phyloP scores from a whole-genome alignment of 179 eudicot genomes.

The Gypsophila paniculata region DNA sequence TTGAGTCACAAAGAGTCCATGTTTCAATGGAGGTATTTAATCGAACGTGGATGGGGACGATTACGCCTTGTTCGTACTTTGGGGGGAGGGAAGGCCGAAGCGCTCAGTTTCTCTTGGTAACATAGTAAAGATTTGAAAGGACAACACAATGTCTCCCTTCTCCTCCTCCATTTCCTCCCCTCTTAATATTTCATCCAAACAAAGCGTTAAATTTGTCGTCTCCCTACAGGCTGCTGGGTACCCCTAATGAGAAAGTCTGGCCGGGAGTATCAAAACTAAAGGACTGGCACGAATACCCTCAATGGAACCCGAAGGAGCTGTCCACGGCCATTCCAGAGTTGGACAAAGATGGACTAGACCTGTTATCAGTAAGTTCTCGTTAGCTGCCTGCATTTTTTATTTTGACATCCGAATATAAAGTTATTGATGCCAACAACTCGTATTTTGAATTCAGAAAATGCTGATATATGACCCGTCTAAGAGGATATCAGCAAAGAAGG shows the following conservation, averaged over 20 bases:
- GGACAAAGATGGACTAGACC: conserved; percentile 68
- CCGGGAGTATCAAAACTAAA: conserved; percentile 80
- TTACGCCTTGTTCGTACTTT: too few relatives aligned
- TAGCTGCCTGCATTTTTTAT: neutral
- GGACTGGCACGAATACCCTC: conserved; percentile 98
- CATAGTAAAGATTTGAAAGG: too few relatives aligned
- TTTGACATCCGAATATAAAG: too few relatives aligned
- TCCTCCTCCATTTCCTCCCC: too few relatives aligned
- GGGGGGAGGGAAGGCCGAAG: too few relatives aligned
- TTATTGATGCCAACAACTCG: neutral
- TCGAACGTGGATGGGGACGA: too few relatives aligned
- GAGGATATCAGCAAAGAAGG: conserved; percentile 91
- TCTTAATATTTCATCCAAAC: too few relatives aligned
- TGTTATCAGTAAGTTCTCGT: conserved; percentile 51
- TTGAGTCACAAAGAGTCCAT: too few relatives aligned
- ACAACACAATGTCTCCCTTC: too few relatives aligned
- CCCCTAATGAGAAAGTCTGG: conserved; percentile 88
- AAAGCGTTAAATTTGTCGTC: too few relatives aligned
- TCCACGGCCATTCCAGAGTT: conserved; percentile 63
- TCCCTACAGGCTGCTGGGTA: conserved; percentile 61
- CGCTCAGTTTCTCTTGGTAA: too few relatives aligned
- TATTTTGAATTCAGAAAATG: conserved; percentile 58
- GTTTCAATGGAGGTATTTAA: too few relatives aligned
- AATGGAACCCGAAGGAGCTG: conserved; percentile 69
- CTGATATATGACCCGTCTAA: conserved; percentile 77